Evolutionary conservation across 768 basidiomycete species (phyloP).

Genomic region (Lactifluus rugatus): DNA sequence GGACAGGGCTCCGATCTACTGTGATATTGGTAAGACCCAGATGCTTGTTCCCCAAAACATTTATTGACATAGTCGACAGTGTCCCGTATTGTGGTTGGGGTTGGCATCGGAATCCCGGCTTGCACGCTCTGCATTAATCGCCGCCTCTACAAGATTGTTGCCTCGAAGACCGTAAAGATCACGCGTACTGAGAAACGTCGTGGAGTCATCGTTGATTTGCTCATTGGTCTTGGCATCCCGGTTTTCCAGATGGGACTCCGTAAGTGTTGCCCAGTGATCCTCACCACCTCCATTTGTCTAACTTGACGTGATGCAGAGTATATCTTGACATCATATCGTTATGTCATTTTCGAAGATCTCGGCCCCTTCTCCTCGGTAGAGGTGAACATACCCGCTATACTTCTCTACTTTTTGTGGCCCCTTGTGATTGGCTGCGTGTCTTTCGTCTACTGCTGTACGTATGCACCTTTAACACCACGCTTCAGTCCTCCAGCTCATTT

Average conservation of each 20-base stretch:
- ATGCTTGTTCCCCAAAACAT: background rate
- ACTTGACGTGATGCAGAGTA: background rate
- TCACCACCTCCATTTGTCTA: background rate
- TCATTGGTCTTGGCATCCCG: constrained; percentile 24
- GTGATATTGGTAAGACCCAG: constrained; percentile 15
- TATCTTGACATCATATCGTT: constrained; percentile 31
- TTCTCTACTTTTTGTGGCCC: constrained; percentile 28
- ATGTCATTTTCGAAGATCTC: constrained; percentile 38
- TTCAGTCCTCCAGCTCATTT: background rate
- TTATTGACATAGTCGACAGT: constrained; percentile 24
- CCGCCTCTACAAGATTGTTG: constrained; percentile 38
- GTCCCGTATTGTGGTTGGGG: constrained; percentile 28
- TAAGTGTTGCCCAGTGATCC: background rate
- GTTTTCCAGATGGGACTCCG: background rate
- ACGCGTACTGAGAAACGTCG: constrained; percentile 26
- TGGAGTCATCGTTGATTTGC: constrained; percentile 25
- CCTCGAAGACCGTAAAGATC: constrained; percentile 25
- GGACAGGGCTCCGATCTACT: too few relatives aligned
- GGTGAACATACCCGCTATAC: constrained; percentile 23
- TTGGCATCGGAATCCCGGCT: too few relatives aligned
- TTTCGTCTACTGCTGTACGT: constrained; percentile 32
- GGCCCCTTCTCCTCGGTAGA: constrained; percentile 36
- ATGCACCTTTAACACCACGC: too few relatives aligned
- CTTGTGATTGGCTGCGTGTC: constrained; percentile 21
- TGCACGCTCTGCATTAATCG: constrained; percentile 34